These are phyloP conservation scores for Trifolium dubium DNA, from an alignment of 306 rosid species.

Conservation along the genomic window DNA sequence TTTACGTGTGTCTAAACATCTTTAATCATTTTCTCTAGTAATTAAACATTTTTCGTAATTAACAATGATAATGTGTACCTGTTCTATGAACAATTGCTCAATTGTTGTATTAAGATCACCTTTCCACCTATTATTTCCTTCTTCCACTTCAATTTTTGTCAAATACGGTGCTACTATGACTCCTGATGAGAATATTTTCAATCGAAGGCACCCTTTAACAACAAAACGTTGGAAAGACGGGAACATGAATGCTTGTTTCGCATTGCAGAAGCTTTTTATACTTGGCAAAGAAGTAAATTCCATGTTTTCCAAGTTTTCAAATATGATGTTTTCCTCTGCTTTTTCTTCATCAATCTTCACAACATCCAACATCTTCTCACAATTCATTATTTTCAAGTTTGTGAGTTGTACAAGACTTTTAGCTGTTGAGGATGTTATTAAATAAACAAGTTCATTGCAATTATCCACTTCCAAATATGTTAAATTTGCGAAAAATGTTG, in stretches of 20 bases:
- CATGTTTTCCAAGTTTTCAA: background rate
- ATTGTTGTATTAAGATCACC: background rate
- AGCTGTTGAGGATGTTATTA: constrained; percentile 12
- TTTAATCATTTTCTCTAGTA: too few species aligned
- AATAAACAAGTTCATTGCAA: constrained; percentile 1
- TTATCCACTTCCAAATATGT: background rate
- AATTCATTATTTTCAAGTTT: background rate
- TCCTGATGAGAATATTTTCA: background rate
- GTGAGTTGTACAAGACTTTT: constrained; percentile 4
- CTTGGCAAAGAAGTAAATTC: background rate
- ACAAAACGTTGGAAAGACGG: background rate
- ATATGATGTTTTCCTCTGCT: background rate
- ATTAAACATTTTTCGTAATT: too few species aligned
- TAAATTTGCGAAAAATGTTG: background rate
- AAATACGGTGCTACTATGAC: background rate
- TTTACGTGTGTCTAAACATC: too few species aligned
- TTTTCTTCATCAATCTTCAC: background rate
- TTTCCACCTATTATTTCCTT: background rate
- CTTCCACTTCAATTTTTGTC: background rate
- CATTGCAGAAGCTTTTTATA: background rate
- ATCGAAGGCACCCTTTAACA: background rate
- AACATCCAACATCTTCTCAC: background rate
- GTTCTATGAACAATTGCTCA: background rate
- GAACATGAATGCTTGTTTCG: background rate
- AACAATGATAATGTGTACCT: background rate